Base-by-base conservation (phyloP, 2,329 filamentous ascomycete genomes). In the Endoconidiophora laricicola region DNA sequence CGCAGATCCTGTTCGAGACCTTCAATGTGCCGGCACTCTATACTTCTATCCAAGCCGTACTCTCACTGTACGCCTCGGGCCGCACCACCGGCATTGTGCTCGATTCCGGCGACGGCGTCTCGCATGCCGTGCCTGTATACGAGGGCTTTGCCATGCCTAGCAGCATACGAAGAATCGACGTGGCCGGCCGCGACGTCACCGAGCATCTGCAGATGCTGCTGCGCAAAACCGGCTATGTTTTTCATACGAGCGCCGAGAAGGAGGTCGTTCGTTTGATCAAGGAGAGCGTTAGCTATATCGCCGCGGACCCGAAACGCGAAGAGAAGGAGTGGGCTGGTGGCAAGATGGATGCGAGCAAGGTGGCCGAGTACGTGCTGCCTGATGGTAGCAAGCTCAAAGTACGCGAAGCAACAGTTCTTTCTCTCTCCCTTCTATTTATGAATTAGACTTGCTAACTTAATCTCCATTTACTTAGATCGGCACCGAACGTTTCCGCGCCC, bases 191-290 rank as follows among this genome's bases (percentile, higher is more conserved):
- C 59, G 91, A 98, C 65, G 86, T 98, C 18, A 98, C 91, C 44
- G 91, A 98, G 65, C 80, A 98, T 62, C 71, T 98, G 68, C 91
- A 98, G 66, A 80, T 83, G 54, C 69, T 96, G 58, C 71, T 98
- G 57, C 78, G 91, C 60, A 96, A 95, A 72, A 85, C 81, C 58
- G 91, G 91, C 46, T 86, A 91, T 62, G 79, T 95, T 16, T 94
- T 98, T 64, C 90, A 96, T 67, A 98, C 91, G 16, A 95, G 87
- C 62, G 91, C 91, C 10, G 91, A 98, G 72, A 98, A 98, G 70
- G 91, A 98, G 68, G 87, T 95, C n/a, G 91, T 98, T 52, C 79
- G 90, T 57, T 75, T 86, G 65, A 95, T 98, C 69, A 98, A 98
- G 69, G 91, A 98, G 72, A 85, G 84, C 61, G 82, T 86, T 44